Evolutionary conservation across 345 rosid species (phyloP).

Genomic region (Gossypium australe): DNA sequence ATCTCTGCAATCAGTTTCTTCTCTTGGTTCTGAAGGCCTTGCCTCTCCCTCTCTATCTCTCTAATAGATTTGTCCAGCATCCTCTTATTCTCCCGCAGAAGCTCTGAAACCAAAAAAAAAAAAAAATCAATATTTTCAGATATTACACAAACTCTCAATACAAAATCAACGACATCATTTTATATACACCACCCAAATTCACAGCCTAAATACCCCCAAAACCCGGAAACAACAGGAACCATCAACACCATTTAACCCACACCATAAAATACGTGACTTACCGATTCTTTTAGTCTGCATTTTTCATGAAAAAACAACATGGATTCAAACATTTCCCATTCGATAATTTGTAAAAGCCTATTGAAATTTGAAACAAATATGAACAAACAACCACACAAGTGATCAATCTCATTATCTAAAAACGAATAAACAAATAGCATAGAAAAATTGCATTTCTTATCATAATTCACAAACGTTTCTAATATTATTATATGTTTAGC

Average conservation of each 20-base stretch:
- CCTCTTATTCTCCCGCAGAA: slow-evolving; percentile 91
- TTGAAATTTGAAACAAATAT: neutral
- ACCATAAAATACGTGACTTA: neutral
- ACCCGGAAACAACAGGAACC: neutral
- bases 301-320: neutral
- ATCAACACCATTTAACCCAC: neutral
- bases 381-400: neutral
- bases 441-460: neutral
- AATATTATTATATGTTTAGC: neutral
- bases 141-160: neutral
- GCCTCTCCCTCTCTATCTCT: slow-evolving; percentile 94
- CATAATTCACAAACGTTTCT: neutral
- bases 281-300: neutral
- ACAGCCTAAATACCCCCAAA: neutral
- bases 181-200: neutral
- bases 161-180: neutral
- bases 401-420: neutral
- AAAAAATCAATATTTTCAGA: neutral
- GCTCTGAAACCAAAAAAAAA: slow-evolving; percentile 42
- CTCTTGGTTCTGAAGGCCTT: slow-evolving; percentile 83
- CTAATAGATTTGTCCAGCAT: slow-evolving; percentile 95
- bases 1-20: slow-evolving; percentile 88
- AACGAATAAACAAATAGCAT: neutral
- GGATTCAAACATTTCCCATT: neutral
- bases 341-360: neutral